Conservation (phyloP, 208 protist genomes). For the Angomonas desouzai region DNA sequence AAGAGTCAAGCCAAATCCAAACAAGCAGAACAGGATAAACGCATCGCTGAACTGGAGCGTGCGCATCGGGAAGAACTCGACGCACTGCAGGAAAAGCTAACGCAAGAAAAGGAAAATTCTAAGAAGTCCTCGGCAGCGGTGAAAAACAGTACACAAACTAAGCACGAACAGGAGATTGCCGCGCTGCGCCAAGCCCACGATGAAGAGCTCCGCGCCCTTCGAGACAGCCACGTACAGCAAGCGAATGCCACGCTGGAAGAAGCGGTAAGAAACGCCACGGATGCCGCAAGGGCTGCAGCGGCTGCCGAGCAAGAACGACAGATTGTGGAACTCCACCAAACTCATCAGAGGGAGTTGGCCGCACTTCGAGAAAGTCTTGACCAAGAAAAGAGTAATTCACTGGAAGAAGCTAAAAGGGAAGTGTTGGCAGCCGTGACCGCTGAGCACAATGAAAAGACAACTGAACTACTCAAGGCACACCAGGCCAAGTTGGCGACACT, state of each 20-base stretch:
- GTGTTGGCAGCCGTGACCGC: too few species aligned
- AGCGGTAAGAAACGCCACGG: too few species aligned
- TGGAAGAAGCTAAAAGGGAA: background rate
- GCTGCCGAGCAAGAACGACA: background rate
- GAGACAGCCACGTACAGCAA: background rate
- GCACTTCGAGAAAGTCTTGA: background rate
- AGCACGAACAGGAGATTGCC: background rate
- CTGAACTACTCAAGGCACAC: constrained; percentile 8
- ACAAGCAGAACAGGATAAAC: too few species aligned
- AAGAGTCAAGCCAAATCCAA: background rate
- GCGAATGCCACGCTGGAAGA: constrained; percentile 4
- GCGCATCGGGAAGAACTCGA: background rate
- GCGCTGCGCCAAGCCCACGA: background rate
- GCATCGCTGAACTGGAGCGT: background rate
- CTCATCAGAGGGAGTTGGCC: constrained; percentile 1
- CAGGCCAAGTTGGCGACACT: constrained; percentile 5
- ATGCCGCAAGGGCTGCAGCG: background rate
- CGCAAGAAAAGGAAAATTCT: background rate
- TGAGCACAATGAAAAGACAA: background rate
- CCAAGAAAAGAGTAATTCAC: constrained; percentile 8
- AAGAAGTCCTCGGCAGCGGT: background rate
- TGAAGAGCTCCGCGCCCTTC: background rate
- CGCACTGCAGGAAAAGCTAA: background rate
- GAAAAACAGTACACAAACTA: background rate
- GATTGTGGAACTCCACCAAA: background rate